Evolutionary conservation across 768 basidiomycete genomes (phyloP), one percentile per base, ranked within the genome.

Genomic region (Tephrocybe sp.): DNA sequence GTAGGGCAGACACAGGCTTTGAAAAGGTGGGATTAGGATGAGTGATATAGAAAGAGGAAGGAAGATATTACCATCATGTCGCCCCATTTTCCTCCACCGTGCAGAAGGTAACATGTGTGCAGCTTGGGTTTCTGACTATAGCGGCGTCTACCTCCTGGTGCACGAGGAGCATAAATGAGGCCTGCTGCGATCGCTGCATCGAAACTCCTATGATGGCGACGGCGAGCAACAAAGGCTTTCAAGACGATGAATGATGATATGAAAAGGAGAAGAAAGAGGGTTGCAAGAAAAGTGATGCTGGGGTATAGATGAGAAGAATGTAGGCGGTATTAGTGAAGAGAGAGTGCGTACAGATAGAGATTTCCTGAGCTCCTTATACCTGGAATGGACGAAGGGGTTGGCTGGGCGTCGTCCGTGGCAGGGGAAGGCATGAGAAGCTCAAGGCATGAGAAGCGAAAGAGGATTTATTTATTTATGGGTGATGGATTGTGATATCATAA

Each of bases 221-320:
- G 70, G 16, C 86, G 80, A 14, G 84, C 59, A 51, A 85, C 58
- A 56, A 80, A 80, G 1, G 86, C 84, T 39, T 87, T 78, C 41
- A 83, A 67, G 48, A 87, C 75, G 56, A 89, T 82, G 5, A 78
- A 76, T 36, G 73, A 79, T 8, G 85, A 87, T 45, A 88, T 76
- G 38, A 80, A 69, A 14, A 89, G 72, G 54, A 89, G 78, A 39
- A 88, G 71, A 56, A 86, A 73, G 20, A 89, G 76, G 3, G 86
- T 87, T 19, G 85, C 84, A 33, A 88, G 77, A 59, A 87, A 89
- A 4, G 85, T 87, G 65, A 85, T 81, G 22, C 83, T 86, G 63
- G 32, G 40, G 52, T 42, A 51, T 53, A 33, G 40, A 49, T 32
- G 32, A 43, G 44, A 51, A 11, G 49, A 40, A 60, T 42, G 47